Evolutionary conservation across 768 basidiomycete species (phyloP), one percentile per base, ranked within the genome.

Genomic region (Epithele typhae): DNA sequence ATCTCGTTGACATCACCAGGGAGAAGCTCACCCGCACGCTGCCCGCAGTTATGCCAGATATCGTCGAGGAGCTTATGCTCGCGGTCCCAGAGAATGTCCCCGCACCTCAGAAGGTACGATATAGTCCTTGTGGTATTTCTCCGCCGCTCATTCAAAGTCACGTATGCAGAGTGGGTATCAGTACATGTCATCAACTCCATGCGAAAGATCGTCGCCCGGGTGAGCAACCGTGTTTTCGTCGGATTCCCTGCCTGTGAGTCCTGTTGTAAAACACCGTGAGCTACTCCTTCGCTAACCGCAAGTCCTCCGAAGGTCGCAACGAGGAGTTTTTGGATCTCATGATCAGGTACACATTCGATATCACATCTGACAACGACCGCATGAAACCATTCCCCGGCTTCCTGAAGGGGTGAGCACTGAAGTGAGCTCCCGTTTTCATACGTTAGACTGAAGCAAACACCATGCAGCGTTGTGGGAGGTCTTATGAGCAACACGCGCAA

Each of bases 221-320:
- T 55, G 11, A 53, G 56, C 17, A 68, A 62, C 39, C 64, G 68
- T 11, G 42, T 63, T 25, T 68, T 68, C 35, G 59, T 69, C 3
- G 67, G 67, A 3, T 25, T 56, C 7, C 64, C 65, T 15, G 32
- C 62, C 0, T 69, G 68, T 69, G 42, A 42, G 64, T 48, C 14
- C 14, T 14, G 27, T 30, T n/a, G n/a, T n/a, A n/a, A n/a, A n/a
- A n/a, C n/a, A n/a, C n/a, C n/a, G n/a, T n/a, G n/a, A n/a, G n/a
- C n/a, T n/a, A n/a, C n/a, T n/a, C n/a, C n/a, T n/a, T n/a, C n/a
- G n/a, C n/a, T n/a, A n/a, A n/a, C n/a, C n/a, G n/a, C n/a, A n/a
- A n/a, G n/a, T n/a, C n/a, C n/a, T n/a, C n/a, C n/a, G n/a, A n/a
- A 66, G 65, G 66, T 47, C 55, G 61, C 19, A 51, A 66, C 42